Evolutionary conservation across 2,329 filamentous ascomycete genomes (phyloP), one percentile per base, ranked within the genome.

Genomic region (Gnomoniopsis smithogilvyi): DNA sequence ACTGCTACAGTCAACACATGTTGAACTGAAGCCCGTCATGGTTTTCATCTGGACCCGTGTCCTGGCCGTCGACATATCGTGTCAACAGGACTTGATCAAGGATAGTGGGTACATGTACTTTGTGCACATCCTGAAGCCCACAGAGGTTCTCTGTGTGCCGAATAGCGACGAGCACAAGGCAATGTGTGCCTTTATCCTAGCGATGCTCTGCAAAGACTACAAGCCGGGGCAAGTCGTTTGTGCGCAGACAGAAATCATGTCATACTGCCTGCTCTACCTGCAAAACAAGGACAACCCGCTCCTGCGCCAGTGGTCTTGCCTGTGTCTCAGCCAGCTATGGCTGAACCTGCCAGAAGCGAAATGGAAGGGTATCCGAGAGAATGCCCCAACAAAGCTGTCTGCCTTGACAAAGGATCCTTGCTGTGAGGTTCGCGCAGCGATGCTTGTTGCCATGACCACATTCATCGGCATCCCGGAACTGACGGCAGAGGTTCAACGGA

Each of bases 21-120:
- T 92, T 50, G 95, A 99, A 73, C 77, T 99, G 62, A 98, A 98
- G 70, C 94, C 95, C 0, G 93, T 98, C 61, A 98, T 99, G 95
- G 93, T 99, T 6, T 99, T 98, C 73, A 99, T 99, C 63, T 99
- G 95, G 95, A 93, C 95, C 6, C 86, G 95, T 51, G 92, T 99
- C 47, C 85, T 99, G 64, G 95, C 95, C 8, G 95, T 99, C 6
- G 95, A 99, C 69, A 88, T 95, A 61, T 91, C 91, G 1, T 97
- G 95, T 69, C 95, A 99, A 72, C 87, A 88, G 63, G 95, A 99
- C 72, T 79, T 99, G 14, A 86, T 98, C 66, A 98, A 98, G 74
- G 95, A 99, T 70, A 96, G 93, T 67, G 95, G 95, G 7, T 98
- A 96, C 69, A 91, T 92, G 68, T 99, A 99, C 75, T 99, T 99